Evolutionary conservation across 176 grass and related monocot species (phyloP).

Genomic region (Triticum turgidum): DNA sequence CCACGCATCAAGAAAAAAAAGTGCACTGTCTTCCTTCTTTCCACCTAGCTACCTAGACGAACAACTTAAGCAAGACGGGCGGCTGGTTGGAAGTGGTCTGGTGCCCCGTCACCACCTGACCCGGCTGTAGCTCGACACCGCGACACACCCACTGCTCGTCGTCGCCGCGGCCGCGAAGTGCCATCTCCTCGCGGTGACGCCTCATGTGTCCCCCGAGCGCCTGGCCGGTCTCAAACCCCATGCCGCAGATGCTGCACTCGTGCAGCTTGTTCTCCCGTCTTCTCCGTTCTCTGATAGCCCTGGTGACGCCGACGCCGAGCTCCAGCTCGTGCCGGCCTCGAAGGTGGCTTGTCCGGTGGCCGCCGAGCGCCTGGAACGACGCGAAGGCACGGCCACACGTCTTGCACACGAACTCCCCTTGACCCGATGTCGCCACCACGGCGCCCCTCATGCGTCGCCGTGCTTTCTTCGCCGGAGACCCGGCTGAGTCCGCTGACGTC

Average conservation of each 20-base stretch:
- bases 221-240: slow-evolving; percentile 60
- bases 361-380: slow-evolving; percentile 61
- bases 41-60: not conserved
- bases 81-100: no score
- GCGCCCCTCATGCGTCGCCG: not conserved
- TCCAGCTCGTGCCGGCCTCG: slow-evolving; percentile 20
- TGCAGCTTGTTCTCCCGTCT: slow-evolving; percentile 19
- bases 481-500: not conserved
- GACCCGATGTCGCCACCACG: not conserved
- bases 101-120: not conserved
- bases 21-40: no score
- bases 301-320: slow-evolving; percentile 36
- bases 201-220: slow-evolving; percentile 69
- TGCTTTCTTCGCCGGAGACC: not conserved
- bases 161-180: not conserved
- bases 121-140: not conserved
- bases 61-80: not conserved
- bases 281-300: slow-evolving; percentile 24
- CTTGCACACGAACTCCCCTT: slow-evolving; percentile 53
- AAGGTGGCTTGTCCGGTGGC: slow-evolving; percentile 44
- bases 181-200: slow-evolving; percentile 42
- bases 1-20: no score
- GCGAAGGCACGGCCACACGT: slow-evolving; percentile 45
- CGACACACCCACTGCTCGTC: no score
- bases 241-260: slow-evolving; percentile 60